Evolutionary conservation across 1,284 basidiomycete genomes (phyloP).

Genomic region (Apiotrichum porosum): DNA sequence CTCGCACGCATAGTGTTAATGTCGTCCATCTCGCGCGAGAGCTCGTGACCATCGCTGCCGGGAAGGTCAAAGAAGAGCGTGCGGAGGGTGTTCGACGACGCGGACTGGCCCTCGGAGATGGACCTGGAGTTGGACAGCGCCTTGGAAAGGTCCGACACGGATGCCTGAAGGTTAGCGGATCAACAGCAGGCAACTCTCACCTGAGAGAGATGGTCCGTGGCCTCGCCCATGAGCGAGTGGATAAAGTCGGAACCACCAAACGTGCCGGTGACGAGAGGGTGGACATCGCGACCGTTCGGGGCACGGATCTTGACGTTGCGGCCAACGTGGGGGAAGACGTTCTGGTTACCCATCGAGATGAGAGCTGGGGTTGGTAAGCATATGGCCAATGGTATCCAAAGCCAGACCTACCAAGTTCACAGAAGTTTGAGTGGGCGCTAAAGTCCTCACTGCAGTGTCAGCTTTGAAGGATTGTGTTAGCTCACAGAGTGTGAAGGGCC

Average conservation of each 20-base stretch:
- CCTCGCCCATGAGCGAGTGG: constrained; percentile 58
- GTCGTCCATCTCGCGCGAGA: constrained; percentile 69
- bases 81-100: constrained; percentile 48
- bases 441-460: constrained; percentile 49
- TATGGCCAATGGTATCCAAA: neutral
- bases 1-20: constrained; percentile 66
- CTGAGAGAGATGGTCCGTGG: constrained; percentile 49
- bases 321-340: constrained; percentile 88
- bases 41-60: constrained; percentile 53
- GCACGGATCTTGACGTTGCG: constrained; percentile 71
- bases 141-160: constrained; percentile 80
- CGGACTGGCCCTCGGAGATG: constrained; percentile 50
- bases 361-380: constrained; percentile 51
- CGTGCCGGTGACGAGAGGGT: constrained; percentile 80
- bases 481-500: constrained; percentile 49
- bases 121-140: constrained; percentile 62
- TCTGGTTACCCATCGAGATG: constrained; percentile 63
- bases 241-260: constrained; percentile 86
- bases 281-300: constrained; percentile 68
- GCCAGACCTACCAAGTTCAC: constrained; percentile 60
- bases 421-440: constrained; percentile 84
- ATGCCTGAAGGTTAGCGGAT: too few species aligned
- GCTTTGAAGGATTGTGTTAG: neutral
- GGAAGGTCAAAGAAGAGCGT: constrained; percentile 56
- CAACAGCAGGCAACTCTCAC: neutral